These are phyloP conservation scores for Teunomyces gatunensis DNA, from an alignment of 805 yeast genomes.

Conservation along the genomic window DNA sequence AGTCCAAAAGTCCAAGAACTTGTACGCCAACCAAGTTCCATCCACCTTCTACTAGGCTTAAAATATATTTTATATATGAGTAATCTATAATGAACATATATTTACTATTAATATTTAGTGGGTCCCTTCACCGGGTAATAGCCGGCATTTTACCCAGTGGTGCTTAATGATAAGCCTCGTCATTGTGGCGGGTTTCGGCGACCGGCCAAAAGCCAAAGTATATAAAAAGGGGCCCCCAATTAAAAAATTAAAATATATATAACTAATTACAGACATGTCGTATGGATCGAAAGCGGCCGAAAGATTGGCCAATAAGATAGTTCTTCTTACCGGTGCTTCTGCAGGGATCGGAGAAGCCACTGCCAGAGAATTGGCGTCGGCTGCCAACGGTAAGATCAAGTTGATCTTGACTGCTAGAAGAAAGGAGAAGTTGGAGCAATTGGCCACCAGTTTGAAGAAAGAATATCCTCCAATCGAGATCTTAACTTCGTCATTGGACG, in stretches of 20 bases:
- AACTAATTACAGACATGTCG: slow-evolving; percentile 42
- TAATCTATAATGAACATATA: slow-evolving; percentile 6
- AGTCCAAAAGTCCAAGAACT: slow-evolving; percentile 83
- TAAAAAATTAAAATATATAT: not conserved
- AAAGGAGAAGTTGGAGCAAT: slow-evolving; percentile 51
- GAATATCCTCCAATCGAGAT: slow-evolving; percentile 52
- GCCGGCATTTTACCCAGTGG: no score
- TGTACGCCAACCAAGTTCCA: slow-evolving; percentile 92
- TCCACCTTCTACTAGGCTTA: slow-evolving; percentile 83
- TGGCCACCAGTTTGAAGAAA: slow-evolving; percentile 45
- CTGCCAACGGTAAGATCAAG: slow-evolving; percentile 67
- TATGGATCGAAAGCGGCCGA: slow-evolving; percentile 73
- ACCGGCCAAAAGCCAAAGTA: not conserved
- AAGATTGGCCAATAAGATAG: slow-evolving; percentile 73
- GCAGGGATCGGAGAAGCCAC: slow-evolving; percentile 95
- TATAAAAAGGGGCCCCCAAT: no score
- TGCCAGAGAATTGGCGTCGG: slow-evolving; percentile 79
- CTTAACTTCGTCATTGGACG: slow-evolving; percentile 56
- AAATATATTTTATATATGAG: slow-evolving; percentile 8
- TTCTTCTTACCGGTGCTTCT: slow-evolving; percentile 94
- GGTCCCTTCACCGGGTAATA: not conserved
- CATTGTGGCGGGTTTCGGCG: no score
- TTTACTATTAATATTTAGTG: not conserved
- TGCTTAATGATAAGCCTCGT: not conserved
- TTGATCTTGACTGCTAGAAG: slow-evolving; percentile 80